Percentiles rank a stretch among this genome's conserved stretches.
phyloP scores from a whole-genome alignment of 2,329 filamentous ascomycete species.

The Nemania bipapillata region DNA sequence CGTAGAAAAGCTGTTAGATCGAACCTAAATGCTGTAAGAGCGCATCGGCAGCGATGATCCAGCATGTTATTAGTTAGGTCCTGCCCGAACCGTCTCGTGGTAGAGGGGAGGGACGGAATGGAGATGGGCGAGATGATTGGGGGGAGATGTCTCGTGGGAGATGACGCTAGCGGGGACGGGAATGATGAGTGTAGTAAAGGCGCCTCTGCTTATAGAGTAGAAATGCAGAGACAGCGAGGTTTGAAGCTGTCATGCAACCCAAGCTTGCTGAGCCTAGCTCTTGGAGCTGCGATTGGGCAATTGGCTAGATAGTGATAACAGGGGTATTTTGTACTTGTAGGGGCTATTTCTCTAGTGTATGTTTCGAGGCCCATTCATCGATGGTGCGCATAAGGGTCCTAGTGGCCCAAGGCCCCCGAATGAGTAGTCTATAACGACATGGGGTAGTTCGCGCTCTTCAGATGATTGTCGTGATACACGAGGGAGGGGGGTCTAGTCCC shows the following conservation, averaged over 20 bases:
- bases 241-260: constrained; percentile 58
- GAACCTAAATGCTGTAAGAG: constrained; percentile 8
- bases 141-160: constrained; percentile 57
- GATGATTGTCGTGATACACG: background rate
- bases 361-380: background rate
- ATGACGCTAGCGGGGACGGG: constrained; percentile 60
- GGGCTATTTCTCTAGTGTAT: background rate
- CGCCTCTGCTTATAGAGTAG: background rate
- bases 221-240: background rate
- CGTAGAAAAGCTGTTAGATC: background rate
- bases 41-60: constrained; percentile 42
- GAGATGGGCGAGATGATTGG: constrained; percentile 55
- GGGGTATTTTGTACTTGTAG: too few relatives aligned
- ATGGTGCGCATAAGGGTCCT: background rate
- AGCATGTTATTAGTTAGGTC: constrained; percentile 42
- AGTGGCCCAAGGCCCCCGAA: background rate
- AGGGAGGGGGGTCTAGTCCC: background rate
- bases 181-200: constrained; percentile 41
- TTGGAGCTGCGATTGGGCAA: constrained; percentile 58
- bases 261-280: constrained; percentile 67
- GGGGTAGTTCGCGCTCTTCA: background rate
- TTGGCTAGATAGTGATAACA: constrained; percentile 64
- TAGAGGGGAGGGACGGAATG: constrained; percentile 65
- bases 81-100: constrained; percentile 57
- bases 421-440: background rate